phyloP scores from a whole-genome alignment of 2,329 filamentous ascomycete species.

The Chaetothyriales sp. region DNA sequence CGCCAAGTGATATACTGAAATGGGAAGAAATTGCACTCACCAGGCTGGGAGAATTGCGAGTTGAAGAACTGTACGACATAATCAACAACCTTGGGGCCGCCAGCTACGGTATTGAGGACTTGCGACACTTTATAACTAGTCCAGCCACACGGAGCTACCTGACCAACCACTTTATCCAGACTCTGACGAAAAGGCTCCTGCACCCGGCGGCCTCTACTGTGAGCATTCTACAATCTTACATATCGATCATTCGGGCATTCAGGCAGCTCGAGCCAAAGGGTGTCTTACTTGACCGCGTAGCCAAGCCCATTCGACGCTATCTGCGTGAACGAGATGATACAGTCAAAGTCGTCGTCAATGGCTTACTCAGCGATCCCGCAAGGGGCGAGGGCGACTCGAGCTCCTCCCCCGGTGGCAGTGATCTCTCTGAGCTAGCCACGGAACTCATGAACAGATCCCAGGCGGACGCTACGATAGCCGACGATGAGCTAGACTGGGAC shows the following conservation, averaged over 20 bases:
- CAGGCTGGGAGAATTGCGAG: constrained; percentile 42
- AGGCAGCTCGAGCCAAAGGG: constrained; percentile 50
- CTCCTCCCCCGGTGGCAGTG: constrained; percentile 23
- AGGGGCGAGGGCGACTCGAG: constrained; percentile 23
- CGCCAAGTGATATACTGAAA: constrained; percentile 34
- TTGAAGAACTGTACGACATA: constrained; percentile 47
- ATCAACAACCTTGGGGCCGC: constrained; percentile 46
- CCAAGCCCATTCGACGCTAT: constrained; percentile 50
- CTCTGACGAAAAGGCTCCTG: constrained; percentile 41
- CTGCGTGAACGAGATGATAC: constrained; percentile 53
- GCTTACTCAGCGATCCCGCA: constrained; percentile 44
- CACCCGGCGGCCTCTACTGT: constrained; percentile 53
- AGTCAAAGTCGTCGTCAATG: constrained; percentile 50
- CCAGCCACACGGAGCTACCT: constrained; percentile 42
- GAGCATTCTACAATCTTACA: constrained; percentile 54
- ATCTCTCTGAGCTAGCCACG: constrained; percentile 30
- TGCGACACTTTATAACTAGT: constrained; percentile 43
- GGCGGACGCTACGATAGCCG: constrained; percentile 30
- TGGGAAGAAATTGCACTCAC: constrained; percentile 44
- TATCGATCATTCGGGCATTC: constrained; percentile 52
- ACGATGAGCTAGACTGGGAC: constrained; percentile 68
- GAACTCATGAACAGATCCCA: constrained; percentile 23
- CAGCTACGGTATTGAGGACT: constrained; percentile 45
- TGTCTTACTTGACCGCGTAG: constrained; percentile 53
- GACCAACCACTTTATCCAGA: constrained; percentile 40